Percentiles rank a stretch among this genome's conserved stretches.
Conservation (phyloP, 306 rosid genomes). For the Crotalaria pallida region DNA sequence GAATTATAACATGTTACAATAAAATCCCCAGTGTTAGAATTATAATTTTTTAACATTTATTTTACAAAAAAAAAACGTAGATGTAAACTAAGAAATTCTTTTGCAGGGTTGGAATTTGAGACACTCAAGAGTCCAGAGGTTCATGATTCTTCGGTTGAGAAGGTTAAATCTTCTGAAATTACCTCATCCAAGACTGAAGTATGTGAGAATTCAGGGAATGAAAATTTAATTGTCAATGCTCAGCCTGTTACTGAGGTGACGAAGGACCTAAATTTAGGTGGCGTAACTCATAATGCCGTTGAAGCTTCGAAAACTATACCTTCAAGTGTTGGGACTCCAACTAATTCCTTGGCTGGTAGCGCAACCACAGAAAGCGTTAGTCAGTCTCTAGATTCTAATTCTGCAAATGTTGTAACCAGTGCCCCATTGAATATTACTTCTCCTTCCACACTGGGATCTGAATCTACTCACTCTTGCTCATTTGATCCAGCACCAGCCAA, state of each 20-base stretch:
- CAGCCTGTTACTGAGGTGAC: conserved; percentile 31
- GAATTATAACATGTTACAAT: too few species aligned
- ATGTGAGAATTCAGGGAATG: conserved; percentile 27
- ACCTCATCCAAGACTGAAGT: conserved; percentile 22
- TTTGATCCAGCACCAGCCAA: conserved; percentile 47
- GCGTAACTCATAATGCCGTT: conserved; percentile 27
- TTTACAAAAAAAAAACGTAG: not conserved
- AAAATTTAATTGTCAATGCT: conserved; percentile 23
- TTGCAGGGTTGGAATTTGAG: conserved; percentile 49
- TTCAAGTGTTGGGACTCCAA: conserved; percentile 33
- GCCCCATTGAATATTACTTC: conserved; percentile 24
- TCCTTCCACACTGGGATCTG: conserved; percentile 44
- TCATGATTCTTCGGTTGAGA: conserved; percentile 26
- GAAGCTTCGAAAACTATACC: conserved; percentile 32
- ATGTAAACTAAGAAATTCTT: conserved; percentile 19
- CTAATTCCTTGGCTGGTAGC: conserved; percentile 33
- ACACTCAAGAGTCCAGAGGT: conserved; percentile 35
- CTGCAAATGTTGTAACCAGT: conserved; percentile 36
- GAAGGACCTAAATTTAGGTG: conserved; percentile 33
- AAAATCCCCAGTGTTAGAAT: conserved; percentile 1
- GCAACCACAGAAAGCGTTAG: conserved; percentile 26
- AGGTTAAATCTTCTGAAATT: conserved; percentile 32
- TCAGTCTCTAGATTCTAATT: conserved; percentile 26
- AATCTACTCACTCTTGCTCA: conserved; percentile 37
- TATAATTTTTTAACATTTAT: not conserved